Conservation (phyloP, 1,139 yeast genomes). For the Dujonia santamariae region DNA sequence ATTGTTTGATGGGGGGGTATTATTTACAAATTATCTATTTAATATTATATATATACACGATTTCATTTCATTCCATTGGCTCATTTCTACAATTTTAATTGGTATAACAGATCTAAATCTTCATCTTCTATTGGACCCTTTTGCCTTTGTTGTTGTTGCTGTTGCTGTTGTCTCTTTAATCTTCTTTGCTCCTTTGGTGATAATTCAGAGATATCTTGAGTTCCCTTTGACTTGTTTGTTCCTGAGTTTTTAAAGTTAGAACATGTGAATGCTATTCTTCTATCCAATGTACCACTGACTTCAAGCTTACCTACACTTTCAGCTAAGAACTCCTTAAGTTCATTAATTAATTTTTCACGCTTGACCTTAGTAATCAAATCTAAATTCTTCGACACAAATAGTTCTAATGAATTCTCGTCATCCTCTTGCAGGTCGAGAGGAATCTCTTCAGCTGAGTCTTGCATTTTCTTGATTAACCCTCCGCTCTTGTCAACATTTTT, state of each 20-base stretch:
- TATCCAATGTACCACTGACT: constrained; percentile 28
- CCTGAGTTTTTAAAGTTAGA: constrained; percentile 9
- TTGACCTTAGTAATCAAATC: constrained; percentile 17
- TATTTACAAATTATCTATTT: no score
- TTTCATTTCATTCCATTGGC: no score
- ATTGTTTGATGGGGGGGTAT: no score
- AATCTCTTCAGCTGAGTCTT: constrained; percentile 7
- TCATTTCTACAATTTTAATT: constrained; percentile 33
- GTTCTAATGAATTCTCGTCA: constrained; percentile 4
- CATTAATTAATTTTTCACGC: constrained; percentile 14
- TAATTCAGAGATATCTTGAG: constrained; percentile 7
- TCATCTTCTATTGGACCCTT: constrained; percentile 19
- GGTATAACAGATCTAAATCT: constrained; percentile 42
- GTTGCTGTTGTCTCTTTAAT: constrained; percentile 17
- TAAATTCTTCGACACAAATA: constrained; percentile 29
- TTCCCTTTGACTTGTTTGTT: constrained; percentile 13
- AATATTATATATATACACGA: no score
- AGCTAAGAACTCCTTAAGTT: constrained; percentile 23
- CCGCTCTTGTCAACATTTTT: constrained; percentile 16
- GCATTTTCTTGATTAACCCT: constrained; percentile 11
- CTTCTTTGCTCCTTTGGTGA: constrained; percentile 16
- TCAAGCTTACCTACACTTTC: constrained; percentile 29
- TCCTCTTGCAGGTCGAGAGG: constrained; percentile 6
- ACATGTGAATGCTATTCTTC: constrained; percentile 18
- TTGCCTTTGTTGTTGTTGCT: constrained; percentile 10